Conservation (phyloP, 169 alveolate species). For the Neospora caninum region DNA sequence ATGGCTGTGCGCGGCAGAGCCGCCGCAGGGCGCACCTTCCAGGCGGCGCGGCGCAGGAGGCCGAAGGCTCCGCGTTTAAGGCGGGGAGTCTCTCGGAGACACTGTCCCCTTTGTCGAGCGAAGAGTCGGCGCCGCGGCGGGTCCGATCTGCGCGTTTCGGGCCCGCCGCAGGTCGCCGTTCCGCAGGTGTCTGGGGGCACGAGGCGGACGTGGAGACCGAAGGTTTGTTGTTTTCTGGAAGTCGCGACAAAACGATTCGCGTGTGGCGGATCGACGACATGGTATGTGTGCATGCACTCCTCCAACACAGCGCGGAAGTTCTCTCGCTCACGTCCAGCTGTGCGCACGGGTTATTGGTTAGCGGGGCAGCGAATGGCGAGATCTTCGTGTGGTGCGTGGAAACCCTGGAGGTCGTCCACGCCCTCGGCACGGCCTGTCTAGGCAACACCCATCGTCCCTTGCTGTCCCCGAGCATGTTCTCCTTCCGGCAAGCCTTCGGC, state of each 20-base stretch:
- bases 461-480: not conserved
- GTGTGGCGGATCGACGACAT: slow-evolving; percentile 67
- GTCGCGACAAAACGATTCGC: slow-evolving; percentile 69
- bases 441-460: not conserved
- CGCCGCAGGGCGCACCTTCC: too few relatives aligned
- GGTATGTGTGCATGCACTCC: slow-evolving; percentile 64
- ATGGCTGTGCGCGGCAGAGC: not conserved
- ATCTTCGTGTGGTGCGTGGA: slow-evolving; percentile 66
- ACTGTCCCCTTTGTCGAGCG: too few relatives aligned
- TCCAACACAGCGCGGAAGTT: slow-evolving; percentile 62
- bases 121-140: too few relatives aligned
- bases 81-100: not conserved
- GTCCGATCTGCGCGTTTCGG: too few relatives aligned
- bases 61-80: too few relatives aligned
- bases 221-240: slow-evolving; percentile 63
- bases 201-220: not conserved
- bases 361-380: slow-evolving; percentile 69
- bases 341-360: slow-evolving; percentile 45
- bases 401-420: slow-evolving; percentile 36
- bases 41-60: too few relatives aligned
- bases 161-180: too few relatives aligned
- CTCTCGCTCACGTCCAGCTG: slow-evolving; percentile 60
- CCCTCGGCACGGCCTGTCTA: not conserved
- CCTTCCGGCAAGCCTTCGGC: not conserved
- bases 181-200: too few relatives aligned